Evolutionary conservation across 495 filamentous ascomycete genomes (phyloP).

Genomic region (Sphaerosporella brunnea): DNA sequence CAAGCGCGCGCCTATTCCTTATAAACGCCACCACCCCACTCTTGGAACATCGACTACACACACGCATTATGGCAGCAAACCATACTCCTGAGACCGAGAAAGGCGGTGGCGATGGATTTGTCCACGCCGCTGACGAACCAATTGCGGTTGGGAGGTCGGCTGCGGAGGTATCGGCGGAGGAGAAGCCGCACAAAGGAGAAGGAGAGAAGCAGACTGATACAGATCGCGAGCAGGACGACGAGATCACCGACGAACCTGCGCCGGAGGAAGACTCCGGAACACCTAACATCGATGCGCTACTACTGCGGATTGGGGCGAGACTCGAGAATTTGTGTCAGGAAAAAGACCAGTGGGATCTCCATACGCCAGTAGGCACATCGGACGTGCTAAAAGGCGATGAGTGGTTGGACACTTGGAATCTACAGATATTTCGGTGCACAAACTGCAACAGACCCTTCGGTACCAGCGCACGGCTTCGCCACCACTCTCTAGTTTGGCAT

Average conservation of each 20-base stretch:
- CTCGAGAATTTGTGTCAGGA: background rate
- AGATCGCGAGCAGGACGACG: background rate
- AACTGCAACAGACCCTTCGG: constrained; percentile 2
- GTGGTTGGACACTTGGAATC: background rate
- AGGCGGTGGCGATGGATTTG: background rate
- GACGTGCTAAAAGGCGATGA: background rate
- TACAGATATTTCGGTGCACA: background rate
- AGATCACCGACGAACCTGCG: background rate
- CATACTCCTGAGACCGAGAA: background rate
- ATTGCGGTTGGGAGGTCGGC: background rate
- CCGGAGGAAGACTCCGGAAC: background rate
- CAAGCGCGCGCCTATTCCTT: background rate
- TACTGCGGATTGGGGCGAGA: background rate
- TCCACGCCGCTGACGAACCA: background rate
- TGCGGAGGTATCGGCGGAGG: background rate
- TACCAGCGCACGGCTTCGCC: background rate
- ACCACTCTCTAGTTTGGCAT: background rate
- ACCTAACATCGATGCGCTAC: background rate
- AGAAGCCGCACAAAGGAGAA: background rate
- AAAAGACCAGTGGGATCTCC: background rate
- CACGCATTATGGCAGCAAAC: background rate
- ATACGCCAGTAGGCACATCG: no score
- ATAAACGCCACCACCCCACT: background rate
- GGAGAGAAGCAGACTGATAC: background rate
- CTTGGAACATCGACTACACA: background rate